A percentile compares a stretch with the other conserved stretches of the same genome.
Evolutionary conservation across 1,139 yeast species (phyloP).

Genomic region (Geotrichum cucujoidarum): DNA sequence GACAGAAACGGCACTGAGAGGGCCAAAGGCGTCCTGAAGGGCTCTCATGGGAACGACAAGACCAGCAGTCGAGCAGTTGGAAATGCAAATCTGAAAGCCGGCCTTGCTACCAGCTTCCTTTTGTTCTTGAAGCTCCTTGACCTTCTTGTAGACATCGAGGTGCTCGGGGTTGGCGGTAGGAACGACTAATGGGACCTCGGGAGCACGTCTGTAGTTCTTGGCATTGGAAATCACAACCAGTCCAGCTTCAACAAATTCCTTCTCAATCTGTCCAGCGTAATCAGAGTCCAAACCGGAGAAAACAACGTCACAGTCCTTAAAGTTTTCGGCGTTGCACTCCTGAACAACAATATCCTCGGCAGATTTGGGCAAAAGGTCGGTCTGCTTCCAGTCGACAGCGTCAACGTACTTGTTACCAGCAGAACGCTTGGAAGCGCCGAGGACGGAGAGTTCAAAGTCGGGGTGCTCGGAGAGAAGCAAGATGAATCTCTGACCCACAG

Average conservation of each 20-base stretch:
- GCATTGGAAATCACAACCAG: conserved; percentile 88
- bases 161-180: conserved; percentile 97
- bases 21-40: conserved; percentile 80
- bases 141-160: conserved; percentile 64
- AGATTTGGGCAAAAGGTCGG: conserved; percentile 66
- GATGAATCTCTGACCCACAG: conserved; percentile 96
- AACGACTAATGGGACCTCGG: conserved; percentile 85
- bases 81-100: conserved; percentile 89
- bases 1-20: conserved; percentile 77
- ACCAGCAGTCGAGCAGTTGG: conserved; percentile 98
- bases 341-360: conserved; percentile 62
- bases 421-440: conserved; percentile 92
- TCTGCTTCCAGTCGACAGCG: conserved; percentile 95
- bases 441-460: conserved; percentile 72
- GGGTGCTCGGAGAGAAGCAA: conserved; percentile 82
- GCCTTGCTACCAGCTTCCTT: conserved; percentile 42
- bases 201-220: conserved; percentile 86
- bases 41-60: conserved; percentile 96
- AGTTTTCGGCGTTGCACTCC: conserved; percentile 71
- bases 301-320: conserved; percentile 86
- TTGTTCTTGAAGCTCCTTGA: conserved; percentile 41
- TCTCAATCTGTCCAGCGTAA: conserved; percentile 88
- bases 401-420: conserved; percentile 84
- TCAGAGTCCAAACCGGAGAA: conserved; percentile 94
- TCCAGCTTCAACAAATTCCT: conserved; percentile 73